These are phyloP conservation scores for Triglochin maritima DNA, from an alignment of 106 monocot genomes.

Conservation along the genomic window DNA sequence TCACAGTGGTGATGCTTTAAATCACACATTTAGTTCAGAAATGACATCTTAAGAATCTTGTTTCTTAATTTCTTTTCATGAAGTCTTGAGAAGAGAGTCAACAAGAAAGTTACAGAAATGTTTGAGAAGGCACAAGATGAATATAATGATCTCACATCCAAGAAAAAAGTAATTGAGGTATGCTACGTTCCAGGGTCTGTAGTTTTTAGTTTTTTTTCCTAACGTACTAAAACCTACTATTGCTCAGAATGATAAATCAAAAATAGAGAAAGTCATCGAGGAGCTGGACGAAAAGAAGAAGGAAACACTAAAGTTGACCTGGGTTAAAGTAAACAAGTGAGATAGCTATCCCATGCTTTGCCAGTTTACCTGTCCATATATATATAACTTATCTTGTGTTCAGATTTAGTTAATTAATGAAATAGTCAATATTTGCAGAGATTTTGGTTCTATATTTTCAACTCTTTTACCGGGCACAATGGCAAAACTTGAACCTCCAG, in stretches of 20 bases:
- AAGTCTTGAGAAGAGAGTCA: slow-evolving; percentile 92
- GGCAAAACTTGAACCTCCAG: slow-evolving; percentile 90
- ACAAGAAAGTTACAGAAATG: slow-evolving; percentile 98
- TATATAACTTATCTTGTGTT: not conserved
- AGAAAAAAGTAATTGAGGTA: slow-evolving; percentile 92
- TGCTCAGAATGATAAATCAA: slow-evolving; percentile 86
- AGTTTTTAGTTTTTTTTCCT: not conserved
- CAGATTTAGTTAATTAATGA: not conserved
- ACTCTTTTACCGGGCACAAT: slow-evolving; percentile 93
- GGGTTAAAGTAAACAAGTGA: slow-evolving; percentile 98
- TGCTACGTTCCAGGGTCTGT: not conserved
- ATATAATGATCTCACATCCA: slow-evolving; percentile 72
- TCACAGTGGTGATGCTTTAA: too few species aligned
- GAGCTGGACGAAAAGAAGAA: slow-evolving; percentile 98
- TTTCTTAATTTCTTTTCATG: slow-evolving; percentile 7
- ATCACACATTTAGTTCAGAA: too few species aligned
- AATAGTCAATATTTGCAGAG: slow-evolving; percentile 40
- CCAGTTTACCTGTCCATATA: not conserved
- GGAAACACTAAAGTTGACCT: slow-evolving; percentile 83
- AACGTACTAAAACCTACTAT: not conserved
- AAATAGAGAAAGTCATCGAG: slow-evolving; percentile 91
- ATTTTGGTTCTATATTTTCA: slow-evolving; percentile 97
- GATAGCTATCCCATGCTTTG: slow-evolving; percentile 1
- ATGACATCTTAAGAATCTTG: not conserved
- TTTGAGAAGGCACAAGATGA: slow-evolving; percentile 99